A percentile compares a stretch with the other conserved stretches of the same genome.
Conservation (phyloP, 1,139 yeast species). For the Geotrichum australiense region DNA sequence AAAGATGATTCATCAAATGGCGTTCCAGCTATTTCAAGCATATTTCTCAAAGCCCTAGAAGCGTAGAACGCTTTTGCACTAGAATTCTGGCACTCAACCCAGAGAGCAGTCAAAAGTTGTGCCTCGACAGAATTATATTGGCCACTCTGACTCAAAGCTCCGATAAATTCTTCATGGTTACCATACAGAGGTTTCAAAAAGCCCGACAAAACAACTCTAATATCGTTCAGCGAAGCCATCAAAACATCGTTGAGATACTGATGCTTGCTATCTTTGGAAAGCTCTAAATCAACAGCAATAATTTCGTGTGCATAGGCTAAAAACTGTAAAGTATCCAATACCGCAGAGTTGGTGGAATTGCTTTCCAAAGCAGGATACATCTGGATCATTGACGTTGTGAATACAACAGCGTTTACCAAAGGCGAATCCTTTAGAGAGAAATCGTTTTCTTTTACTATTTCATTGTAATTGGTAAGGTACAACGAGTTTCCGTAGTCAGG, state of each 20-base stretch:
- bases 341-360: neutral
- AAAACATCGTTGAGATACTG: slow-evolving; percentile 12
- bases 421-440: slow-evolving; percentile 1
- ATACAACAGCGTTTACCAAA: slow-evolving; percentile 12
- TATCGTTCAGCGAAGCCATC: slow-evolving; percentile 9
- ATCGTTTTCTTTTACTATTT: slow-evolving; percentile 1
- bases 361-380: slow-evolving; percentile 8
- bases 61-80: slow-evolving; percentile 13
- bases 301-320: slow-evolving; percentile 13
- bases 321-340: neutral
- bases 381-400: slow-evolving; percentile 10
- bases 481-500: slow-evolving; percentile 14
- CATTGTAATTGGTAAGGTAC: slow-evolving; percentile 7
- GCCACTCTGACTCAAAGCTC: neutral
- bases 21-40: slow-evolving; percentile 4
- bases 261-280: slow-evolving; percentile 3
- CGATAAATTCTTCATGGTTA: slow-evolving; percentile 4
- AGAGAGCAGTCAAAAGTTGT: neutral
- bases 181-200: slow-evolving; percentile 5
- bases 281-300: slow-evolving; percentile 8
- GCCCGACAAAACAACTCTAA: slow-evolving; percentile 1
- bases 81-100: slow-evolving; percentile 4
- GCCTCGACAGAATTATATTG: neutral
- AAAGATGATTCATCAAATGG: slow-evolving; percentile 5
- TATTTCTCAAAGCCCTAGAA: slow-evolving; percentile 7